phyloP scores from a whole-genome alignment of 139 green algal species.

The Chlorella sp. region DNA sequence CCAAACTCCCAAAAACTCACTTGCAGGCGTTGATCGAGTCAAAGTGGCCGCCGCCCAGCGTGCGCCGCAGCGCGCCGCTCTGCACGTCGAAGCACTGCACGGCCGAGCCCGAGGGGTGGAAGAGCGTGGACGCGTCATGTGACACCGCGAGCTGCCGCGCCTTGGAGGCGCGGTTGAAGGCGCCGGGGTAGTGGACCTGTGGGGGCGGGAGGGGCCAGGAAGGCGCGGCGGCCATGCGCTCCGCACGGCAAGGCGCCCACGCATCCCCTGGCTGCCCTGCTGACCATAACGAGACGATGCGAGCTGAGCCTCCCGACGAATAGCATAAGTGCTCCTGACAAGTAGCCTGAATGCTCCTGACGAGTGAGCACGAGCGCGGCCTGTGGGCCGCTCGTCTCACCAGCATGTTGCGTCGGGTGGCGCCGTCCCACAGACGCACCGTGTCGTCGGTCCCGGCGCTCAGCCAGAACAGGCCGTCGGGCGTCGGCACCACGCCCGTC shows the following conservation, averaged over 20 bases:
- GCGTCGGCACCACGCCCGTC: constrained; percentile 59
- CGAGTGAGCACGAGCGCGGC: too few species aligned
- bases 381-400: too few species aligned
- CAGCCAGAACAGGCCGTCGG: constrained; percentile 68
- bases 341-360: too few species aligned
- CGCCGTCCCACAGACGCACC: constrained; percentile 80
- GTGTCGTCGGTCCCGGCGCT: constrained; percentile 75
- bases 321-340: too few species aligned
- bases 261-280: neutral
- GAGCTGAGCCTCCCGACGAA: too few species aligned
- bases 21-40: constrained; percentile 37
- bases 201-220: neutral
- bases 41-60: constrained; percentile 39
- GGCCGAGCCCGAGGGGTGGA: constrained; percentile 70
- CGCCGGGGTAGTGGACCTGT: constrained; percentile 70
- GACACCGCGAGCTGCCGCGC: constrained; percentile 64
- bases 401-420: too few species aligned
- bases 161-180: constrained; percentile 57
- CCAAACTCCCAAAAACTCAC: too few species aligned
- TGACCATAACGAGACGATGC: too few species aligned
- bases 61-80: constrained; percentile 45
- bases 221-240: neutral
- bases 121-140: constrained; percentile 64
- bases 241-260: neutral
- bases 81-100: constrained; percentile 67